phyloP scores from a whole-genome alignment of 1,284 basidiomycete genomes.

The Dichomitus squalens region DNA sequence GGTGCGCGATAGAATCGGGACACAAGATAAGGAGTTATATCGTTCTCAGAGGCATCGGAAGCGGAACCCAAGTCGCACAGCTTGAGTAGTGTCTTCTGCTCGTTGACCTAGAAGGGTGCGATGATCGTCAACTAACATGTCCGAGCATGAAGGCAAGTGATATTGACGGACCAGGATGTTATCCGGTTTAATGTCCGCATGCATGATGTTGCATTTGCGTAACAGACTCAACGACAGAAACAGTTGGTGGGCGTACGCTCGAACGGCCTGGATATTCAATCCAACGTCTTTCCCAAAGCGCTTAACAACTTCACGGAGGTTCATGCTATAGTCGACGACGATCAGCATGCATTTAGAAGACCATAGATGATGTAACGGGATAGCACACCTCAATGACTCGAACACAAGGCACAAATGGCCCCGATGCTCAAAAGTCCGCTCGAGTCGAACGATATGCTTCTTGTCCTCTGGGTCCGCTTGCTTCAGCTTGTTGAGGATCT shows the following conservation, averaged over 20 bases:
- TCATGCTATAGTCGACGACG: conserved; percentile 69
- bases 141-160: background rate
- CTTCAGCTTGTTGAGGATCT: conserved; percentile 85
- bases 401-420: conserved; percentile 98
- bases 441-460: conserved; percentile 91
- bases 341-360: conserved; percentile 1
- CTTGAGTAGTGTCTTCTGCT: conserved; percentile 92
- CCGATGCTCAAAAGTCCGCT: conserved; percentile 94
- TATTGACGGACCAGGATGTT: conserved; percentile 79
- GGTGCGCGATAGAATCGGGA: conserved; percentile 98
- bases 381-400: conserved; percentile 82
- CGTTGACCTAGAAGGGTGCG: conserved; percentile 76
- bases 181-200: conserved; percentile 98
- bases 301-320: conserved; percentile 96
- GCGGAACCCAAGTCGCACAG: conserved; percentile 97
- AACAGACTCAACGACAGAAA: conserved; percentile 88
- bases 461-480: conserved; percentile 95
- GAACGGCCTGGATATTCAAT: conserved; percentile 94
- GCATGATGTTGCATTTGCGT: conserved; percentile 91
- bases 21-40: conserved; percentile 98
- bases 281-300: conserved; percentile 99
- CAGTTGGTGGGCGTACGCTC: conserved; percentile 96
- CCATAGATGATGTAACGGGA: background rate
- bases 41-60: conserved; percentile 90
- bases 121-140: conserved; percentile 5